Evolutionary conservation across 176 grass and related monocot species (phyloP).

Genomic region (Elymus sibiricus): DNA sequence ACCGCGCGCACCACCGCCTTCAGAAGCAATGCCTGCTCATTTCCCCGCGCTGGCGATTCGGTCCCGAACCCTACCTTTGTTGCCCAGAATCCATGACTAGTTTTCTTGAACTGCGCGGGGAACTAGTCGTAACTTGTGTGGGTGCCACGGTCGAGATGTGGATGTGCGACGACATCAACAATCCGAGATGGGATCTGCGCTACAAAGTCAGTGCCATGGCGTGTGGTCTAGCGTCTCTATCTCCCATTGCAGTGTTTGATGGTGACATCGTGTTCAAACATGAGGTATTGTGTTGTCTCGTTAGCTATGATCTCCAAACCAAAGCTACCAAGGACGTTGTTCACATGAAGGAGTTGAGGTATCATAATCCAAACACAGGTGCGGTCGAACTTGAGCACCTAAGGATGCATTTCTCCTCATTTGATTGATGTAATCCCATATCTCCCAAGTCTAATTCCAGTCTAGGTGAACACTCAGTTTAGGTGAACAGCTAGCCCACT

Average conservation of each 20-base stretch:
- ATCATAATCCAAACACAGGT: background rate
- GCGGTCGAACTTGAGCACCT: background rate
- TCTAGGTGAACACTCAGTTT: too few relatives aligned
- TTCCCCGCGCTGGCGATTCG: background rate
- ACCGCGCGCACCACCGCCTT: background rate
- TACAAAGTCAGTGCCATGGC: background rate
- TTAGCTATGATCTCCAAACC: background rate
- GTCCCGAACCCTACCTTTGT: too few relatives aligned
- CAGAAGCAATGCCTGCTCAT: background rate
- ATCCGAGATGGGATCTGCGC: background rate
- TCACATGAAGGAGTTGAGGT: background rate
- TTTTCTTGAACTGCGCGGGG: background rate
- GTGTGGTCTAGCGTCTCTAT: background rate
- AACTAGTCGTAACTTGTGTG: background rate
- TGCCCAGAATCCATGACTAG: too few relatives aligned
- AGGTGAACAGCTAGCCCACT: too few relatives aligned
- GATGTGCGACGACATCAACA: background rate
- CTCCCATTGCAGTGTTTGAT: background rate
- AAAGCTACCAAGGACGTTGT: background rate
- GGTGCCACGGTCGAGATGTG: background rate
- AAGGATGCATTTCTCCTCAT: background rate
- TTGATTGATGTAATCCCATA: background rate
- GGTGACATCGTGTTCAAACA: background rate
- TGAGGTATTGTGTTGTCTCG: background rate
- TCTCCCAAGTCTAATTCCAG: background rate